Evolutionary conservation across 805 yeast genomes (phyloP), one percentile per base, ranked within the genome.

Genomic region (Blastobotrys mokoenaii): DNA sequence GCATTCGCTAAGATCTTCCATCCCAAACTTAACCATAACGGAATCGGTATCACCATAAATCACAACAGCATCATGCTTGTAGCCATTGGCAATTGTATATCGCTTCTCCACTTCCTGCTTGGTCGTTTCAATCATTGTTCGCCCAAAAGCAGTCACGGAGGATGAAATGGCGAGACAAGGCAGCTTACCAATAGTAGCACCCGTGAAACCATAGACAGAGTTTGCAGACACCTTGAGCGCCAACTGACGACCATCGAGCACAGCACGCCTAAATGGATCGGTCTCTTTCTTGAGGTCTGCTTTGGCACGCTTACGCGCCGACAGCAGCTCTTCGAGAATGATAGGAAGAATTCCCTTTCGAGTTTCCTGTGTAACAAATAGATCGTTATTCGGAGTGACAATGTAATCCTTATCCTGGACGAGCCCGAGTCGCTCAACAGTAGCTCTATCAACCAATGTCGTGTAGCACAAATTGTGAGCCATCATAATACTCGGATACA

Each of bases 11-110:
- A 90, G 63, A 58, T 87, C 95, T 8, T 71, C 69, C 29, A 80
- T 77, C 1, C 99, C 99, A 68, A 93, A 93, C 60, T 87, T 89
- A 38, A 93, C 96, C 98, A 93, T 94, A 14, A 93, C 99, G 7
- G 98, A 94, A 74, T 93, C 99, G 0, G 99, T 93, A 65, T 93
- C 99, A 71, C 99, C 99, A 61, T 93, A 93, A 35, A 93, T 82
- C 50, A 93, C 98, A 53, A 82, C 76, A 0, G 97, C 81, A 66
- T 93, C 95, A 59, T 73, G 80, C n/a, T 76, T 72, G 57, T 72
- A 82, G 1, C 97, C 97, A 63, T 90, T 87, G 46, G 76, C 77
- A n/a, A 79, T 81, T 9, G 79, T 74, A 59, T 88, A 93, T 46
- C 77, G 74, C 34, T 79, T 78, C 64, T 88, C 89, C 2, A 93